Percentiles rank a stretch among this genome's conserved stretches.
Evolutionary conservation across 305 asterid species (phyloP).

Genomic region (Euphrasia arctica): DNA sequence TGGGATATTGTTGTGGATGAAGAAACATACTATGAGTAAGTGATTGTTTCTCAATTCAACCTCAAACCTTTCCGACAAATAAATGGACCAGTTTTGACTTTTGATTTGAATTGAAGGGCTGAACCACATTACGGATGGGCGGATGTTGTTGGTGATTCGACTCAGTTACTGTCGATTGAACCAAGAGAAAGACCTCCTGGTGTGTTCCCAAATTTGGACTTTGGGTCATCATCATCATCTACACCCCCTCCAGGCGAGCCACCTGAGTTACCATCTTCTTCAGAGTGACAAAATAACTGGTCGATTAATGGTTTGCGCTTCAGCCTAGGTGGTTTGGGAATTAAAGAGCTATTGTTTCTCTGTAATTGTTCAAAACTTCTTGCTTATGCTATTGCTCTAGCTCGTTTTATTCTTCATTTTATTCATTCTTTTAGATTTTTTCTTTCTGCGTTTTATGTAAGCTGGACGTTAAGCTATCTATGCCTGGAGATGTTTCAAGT

Average conservation of each 20-base stretch:
- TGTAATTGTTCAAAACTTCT: neutral
- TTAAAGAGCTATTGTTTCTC: neutral
- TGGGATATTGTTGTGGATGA: slow-evolving; percentile 98
- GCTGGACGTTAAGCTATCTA: slow-evolving; percentile 17
- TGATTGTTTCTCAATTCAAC: slow-evolving; percentile 1
- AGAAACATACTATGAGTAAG: slow-evolving; percentile 94
- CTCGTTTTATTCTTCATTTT: slow-evolving; percentile 33
- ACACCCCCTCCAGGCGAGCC: slow-evolving; percentile 42
- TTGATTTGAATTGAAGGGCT: slow-evolving; percentile 49
- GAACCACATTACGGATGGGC: slow-evolving; percentile 99
- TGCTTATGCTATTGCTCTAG: neutral
- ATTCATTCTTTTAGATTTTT: slow-evolving; percentile 51
- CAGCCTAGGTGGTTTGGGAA: neutral
- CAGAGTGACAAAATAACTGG: slow-evolving; percentile 24
- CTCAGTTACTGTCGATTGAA: slow-evolving; percentile 75
- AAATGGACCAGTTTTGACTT: neutral
- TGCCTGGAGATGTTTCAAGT: slow-evolving; percentile 12
- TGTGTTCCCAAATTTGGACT: slow-evolving; percentile 74
- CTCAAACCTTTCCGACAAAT: neutral
- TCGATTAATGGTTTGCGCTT: neutral
- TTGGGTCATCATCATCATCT: slow-evolving; percentile 40
- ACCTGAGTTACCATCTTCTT: slow-evolving; percentile 31
- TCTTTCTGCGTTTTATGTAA: slow-evolving; percentile 23
- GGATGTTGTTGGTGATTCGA: slow-evolving; percentile 94
- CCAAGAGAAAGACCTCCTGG: slow-evolving; percentile 95